Conservation (phyloP, 371 early-diverging fungal genomes). For the Apophysomyces variabilis region DNA sequence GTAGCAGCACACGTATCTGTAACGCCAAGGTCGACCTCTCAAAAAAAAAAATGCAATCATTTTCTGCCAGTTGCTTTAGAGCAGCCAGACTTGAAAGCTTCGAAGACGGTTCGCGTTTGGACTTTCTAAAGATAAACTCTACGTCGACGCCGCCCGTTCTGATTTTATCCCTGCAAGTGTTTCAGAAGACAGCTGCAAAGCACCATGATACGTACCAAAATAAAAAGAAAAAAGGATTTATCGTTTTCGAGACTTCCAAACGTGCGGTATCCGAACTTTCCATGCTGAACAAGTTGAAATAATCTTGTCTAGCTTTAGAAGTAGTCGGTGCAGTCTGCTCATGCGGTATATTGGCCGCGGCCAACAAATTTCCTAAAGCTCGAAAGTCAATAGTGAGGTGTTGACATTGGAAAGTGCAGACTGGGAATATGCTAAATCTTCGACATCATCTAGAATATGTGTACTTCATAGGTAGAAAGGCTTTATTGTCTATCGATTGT, state of each 20-base stretch:
- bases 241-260: neutral
- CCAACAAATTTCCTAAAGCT: neutral
- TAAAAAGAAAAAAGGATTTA: neutral
- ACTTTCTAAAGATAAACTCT: neutral
- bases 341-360: neutral
- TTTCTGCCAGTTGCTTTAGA: neutral
- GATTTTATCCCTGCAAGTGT: neutral
- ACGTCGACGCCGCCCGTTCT: neutral
- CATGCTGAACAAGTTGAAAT: neutral
- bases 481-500: neutral
- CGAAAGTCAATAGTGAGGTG: neutral
- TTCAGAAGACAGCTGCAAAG: neutral
- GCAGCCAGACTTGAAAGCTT: neutral
- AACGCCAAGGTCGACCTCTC: too few species aligned
- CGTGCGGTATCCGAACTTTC: neutral
- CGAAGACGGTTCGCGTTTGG: neutral
- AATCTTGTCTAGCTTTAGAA: neutral
- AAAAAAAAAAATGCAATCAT: too few species aligned
- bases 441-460: constrained; percentile 6
- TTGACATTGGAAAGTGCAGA: neutral
- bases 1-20: too few species aligned
- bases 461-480: constrained; percentile 13
- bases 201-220: constrained; percentile 2
- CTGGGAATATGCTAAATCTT: constrained; percentile 5
- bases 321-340: neutral